Percentiles rank a stretch among this genome's conserved stretches.
phyloP scores from a whole-genome alignment of 352 stramenopile species.

The Phytophthora ramorum region DNA sequence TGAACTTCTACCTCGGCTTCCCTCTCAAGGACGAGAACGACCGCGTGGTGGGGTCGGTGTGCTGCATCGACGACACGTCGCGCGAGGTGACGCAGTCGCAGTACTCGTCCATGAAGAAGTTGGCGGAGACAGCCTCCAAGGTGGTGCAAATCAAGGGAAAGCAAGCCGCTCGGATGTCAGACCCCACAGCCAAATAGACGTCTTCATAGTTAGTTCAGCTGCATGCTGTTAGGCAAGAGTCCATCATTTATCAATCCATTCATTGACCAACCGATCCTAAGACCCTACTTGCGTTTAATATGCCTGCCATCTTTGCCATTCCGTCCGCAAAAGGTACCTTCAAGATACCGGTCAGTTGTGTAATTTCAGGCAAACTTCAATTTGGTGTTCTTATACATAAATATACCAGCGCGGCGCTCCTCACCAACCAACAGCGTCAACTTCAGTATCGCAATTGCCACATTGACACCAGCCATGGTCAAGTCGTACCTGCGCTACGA shows the following conservation, averaged over 20 bases:
- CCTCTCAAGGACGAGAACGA: constrained; percentile 51
- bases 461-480: constrained; percentile 55
- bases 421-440: constrained; percentile 12
- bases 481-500: constrained; percentile 96
- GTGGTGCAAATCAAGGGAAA: constrained; percentile 43
- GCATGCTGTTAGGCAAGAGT: not conserved
- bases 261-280: not conserved
- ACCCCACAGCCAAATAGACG: constrained; percentile 3
- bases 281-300: not conserved
- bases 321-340: not conserved
- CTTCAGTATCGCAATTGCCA: not conserved
- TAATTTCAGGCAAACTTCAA: constrained; percentile 1
- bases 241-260: constrained; percentile 30
- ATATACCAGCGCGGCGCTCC: constrained; percentile 8
- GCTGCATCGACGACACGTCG: constrained; percentile 57
- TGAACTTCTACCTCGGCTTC: constrained; percentile 59
- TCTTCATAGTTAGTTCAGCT: constrained; percentile 6
- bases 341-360: not conserved
- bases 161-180: constrained; percentile 13
- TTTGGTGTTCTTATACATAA: not conserved
- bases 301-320: not conserved
- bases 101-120: constrained; percentile 60
- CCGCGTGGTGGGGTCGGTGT: constrained; percentile 67
- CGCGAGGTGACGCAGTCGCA: constrained; percentile 59
- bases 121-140: constrained; percentile 57